A percentile compares a stretch with the other conserved stretches of the same genome.
These are phyloP conservation scores for Asterella californica DNA, from an alignment of 225 moss, liverwort and hornwort species.

Conservation along the genomic window DNA sequence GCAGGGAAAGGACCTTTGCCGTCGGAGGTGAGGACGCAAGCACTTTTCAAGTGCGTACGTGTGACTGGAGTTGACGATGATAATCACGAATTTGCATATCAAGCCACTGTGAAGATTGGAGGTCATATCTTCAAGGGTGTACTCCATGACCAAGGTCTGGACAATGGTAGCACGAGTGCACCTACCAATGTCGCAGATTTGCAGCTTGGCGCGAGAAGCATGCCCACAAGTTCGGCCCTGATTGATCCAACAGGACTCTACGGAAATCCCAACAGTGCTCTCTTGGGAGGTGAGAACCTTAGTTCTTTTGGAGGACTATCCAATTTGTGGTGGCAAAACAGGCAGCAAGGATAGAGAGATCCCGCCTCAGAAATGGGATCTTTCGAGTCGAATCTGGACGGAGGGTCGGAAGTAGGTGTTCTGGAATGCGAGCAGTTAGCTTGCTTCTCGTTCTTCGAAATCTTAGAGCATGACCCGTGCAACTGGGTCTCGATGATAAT, in stretches of 20 bases:
- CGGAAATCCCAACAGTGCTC: constrained; percentile 66
- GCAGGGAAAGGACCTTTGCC: constrained; percentile 67
- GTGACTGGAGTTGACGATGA: constrained; percentile 85
- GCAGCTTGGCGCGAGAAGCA: constrained; percentile 72
- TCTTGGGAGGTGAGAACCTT: constrained; percentile 70
- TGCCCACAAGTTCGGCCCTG: constrained; percentile 75
- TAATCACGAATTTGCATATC: constrained; percentile 87
- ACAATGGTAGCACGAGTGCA: constrained; percentile 59
- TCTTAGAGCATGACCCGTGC: constrained; percentile 4
- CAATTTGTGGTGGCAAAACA: constrained; percentile 21
- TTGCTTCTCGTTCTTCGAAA: constrained; percentile 3
- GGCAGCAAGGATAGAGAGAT: constrained; percentile 25
- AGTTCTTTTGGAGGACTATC: constrained; percentile 16
- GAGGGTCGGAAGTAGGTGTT: constrained; percentile 1
- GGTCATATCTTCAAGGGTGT: constrained; percentile 93
- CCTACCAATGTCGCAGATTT: constrained; percentile 72
- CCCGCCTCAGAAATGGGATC: not conserved
- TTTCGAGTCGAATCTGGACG: constrained; percentile 11
- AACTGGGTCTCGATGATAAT: constrained; percentile 7
- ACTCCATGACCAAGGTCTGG: constrained; percentile 72
- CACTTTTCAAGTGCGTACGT: constrained; percentile 85
- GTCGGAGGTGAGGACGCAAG: constrained; percentile 77
- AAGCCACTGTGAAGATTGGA: constrained; percentile 91
- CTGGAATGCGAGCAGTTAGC: not conserved
- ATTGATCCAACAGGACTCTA: constrained; percentile 87